Conservation (phyloP, 768 basidiomycete genomes). For the Naganishia friedmannii region DNA sequence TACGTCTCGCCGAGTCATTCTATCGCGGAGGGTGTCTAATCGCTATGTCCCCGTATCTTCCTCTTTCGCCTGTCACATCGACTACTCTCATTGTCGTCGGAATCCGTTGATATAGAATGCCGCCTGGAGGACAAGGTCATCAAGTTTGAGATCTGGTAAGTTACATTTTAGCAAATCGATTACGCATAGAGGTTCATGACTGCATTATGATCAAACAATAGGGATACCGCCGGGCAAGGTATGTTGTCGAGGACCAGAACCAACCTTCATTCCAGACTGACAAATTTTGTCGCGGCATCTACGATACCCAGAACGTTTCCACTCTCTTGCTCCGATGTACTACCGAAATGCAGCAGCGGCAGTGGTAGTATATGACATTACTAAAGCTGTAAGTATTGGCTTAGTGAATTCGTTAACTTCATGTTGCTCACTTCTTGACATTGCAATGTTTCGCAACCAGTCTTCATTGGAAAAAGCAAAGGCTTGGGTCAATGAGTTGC, state of each 20-base stretch:
- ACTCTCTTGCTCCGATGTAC: constrained; percentile 98
- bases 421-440: neutral
- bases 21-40: neutral
- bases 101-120: constrained; percentile 40
- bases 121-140: constrained; percentile 65
- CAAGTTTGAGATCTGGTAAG: constrained; percentile 76
- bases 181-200: neutral
- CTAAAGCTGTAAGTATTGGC: constrained; percentile 62
- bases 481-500: constrained; percentile 99
- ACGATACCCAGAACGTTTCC: constrained; percentile 72
- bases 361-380: constrained; percentile 97
- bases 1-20: constrained; percentile 32
- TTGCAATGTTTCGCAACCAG: constrained; percentile 22
- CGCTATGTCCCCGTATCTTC: neutral
- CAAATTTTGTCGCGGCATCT: neutral
- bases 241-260: neutral
- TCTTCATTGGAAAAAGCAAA: constrained; percentile 96
- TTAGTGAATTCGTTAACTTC: neutral
- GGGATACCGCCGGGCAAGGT: constrained; percentile 54
- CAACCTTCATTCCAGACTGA: neutral
- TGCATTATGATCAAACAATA: constrained; percentile 11
- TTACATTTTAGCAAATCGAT: neutral
- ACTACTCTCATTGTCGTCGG: neutral
- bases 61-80: too few relatives aligned
- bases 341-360: constrained; percentile 97